Conservation (phyloP, 2,329 filamentous ascomycete genomes). For the Fusarium caatingaense region DNA sequence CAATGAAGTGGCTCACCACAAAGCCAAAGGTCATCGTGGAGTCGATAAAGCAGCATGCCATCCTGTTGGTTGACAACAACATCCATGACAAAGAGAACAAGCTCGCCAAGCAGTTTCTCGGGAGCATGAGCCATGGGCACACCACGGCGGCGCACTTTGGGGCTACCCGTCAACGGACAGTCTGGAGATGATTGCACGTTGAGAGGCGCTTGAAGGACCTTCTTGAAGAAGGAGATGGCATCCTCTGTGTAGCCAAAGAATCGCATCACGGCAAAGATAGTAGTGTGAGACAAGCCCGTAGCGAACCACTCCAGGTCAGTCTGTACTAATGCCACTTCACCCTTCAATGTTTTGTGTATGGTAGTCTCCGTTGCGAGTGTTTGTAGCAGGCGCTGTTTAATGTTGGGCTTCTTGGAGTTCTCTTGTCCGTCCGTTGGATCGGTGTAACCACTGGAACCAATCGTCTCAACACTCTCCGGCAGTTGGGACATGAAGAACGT, state of each 20-base stretch:
- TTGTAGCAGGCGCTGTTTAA: not conserved
- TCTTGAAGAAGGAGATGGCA: not conserved
- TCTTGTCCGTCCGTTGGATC: not conserved
- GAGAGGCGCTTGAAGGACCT: not conserved
- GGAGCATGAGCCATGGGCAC: slow-evolving; percentile 6
- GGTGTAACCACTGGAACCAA: not conserved
- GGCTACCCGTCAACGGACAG: not conserved
- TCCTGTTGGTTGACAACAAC: slow-evolving; percentile 3
- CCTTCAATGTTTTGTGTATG: not conserved
- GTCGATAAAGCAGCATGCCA: not conserved
- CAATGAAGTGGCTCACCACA: not conserved
- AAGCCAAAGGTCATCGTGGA: slow-evolving; percentile 2
- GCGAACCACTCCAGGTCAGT: slow-evolving; percentile 7
- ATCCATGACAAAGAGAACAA: slow-evolving; percentile 9
- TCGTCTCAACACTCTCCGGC: not conserved
- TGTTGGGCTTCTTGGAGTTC: not conserved
- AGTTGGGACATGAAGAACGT: slow-evolving; percentile 7
- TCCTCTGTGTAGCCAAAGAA: slow-evolving; percentile 4
- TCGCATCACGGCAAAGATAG: not conserved
- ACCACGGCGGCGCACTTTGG: not conserved
- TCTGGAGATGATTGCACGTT: not conserved
- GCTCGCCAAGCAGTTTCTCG: not conserved
- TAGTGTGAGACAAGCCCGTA: not conserved
- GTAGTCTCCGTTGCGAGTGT: not conserved
- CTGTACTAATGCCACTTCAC: not conserved